Percentiles rank a stretch among this genome's conserved stretches.
These are phyloP conservation scores for Akanthomyces lecanii DNA, from an alignment of 2,329 filamentous ascomycete species.

Conservation along the genomic window DNA sequence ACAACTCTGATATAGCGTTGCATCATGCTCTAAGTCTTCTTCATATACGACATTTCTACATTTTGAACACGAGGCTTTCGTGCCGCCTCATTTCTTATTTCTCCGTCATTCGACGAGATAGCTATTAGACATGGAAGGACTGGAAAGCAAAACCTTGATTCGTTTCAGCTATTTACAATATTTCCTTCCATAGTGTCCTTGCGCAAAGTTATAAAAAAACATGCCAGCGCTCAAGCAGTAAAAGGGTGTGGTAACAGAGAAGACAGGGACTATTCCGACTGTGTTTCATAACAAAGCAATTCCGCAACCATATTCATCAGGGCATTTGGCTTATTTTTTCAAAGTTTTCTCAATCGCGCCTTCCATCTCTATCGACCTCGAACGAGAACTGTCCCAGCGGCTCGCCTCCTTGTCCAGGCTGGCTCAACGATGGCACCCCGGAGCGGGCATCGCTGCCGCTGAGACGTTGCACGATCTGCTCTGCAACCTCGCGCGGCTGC, in stretches of 20 bases:
- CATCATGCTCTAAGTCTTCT: too few species aligned
- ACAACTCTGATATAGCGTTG: too few species aligned
- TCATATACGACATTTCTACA: too few species aligned
- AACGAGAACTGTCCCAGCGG: slow-evolving; percentile 57
- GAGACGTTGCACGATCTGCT: slow-evolving; percentile 58
- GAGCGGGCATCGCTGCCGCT: slow-evolving; percentile 45
- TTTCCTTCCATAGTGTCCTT: neutral
- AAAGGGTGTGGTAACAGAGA: neutral
- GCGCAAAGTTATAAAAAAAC: neutral
- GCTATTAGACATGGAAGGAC: too few species aligned
- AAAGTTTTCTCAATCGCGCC: slow-evolving; percentile 21
- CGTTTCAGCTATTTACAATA: neutral
- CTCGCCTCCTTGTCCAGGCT: slow-evolving; percentile 41
- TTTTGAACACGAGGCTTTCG: too few species aligned
- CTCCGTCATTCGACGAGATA: too few species aligned
- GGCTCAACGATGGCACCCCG: slow-evolving; percentile 34
- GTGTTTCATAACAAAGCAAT: neutral
- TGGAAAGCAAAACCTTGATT: too few species aligned
- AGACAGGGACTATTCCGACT: neutral
- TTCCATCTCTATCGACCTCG: slow-evolving; percentile 39
- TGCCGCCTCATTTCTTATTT: too few species aligned
- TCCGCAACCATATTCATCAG: neutral
- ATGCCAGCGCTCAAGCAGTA: neutral
- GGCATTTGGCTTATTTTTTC: neutral
- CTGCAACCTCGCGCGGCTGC: slow-evolving; percentile 51